These are phyloP conservation scores for Xylaria sp. DNA, from an alignment of 2,329 filamentous ascomycete species.

Conservation along the genomic window DNA sequence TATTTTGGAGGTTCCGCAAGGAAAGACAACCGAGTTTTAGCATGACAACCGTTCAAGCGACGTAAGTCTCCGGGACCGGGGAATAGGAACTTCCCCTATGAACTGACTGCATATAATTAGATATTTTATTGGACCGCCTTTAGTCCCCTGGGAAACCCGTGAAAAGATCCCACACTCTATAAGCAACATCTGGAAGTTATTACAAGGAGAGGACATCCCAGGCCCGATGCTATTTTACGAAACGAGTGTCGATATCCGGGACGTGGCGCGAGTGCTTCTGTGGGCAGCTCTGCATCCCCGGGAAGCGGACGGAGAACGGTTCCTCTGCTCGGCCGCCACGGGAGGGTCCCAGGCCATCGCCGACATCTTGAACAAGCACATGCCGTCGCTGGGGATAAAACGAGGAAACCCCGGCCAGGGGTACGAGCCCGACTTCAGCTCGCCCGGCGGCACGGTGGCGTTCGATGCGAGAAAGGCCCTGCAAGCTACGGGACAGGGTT, in stretches of 20 bases:
- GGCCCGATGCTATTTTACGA: conserved; percentile 28
- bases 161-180: conserved; percentile 29
- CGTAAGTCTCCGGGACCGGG: conserved; percentile 21
- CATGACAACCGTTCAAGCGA: conserved; percentile 32
- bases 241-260: conserved; percentile 31
- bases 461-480: conserved; percentile 37
- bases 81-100: conserved; percentile 1
- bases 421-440: conserved; percentile 27
- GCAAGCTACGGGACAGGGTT: conserved; percentile 35
- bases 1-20: conserved; percentile 32
- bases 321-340: conserved; percentile 29
- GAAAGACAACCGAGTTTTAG: conserved; percentile 28
- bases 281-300: conserved; percentile 30
- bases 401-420: conserved; percentile 28
- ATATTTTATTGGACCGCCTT: conserved; percentile 33
- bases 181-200: conserved; percentile 25
- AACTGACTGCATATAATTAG: conserved; percentile 12
- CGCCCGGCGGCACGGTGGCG: conserved; percentile 10
- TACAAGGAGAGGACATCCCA: conserved; percentile 27
- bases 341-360: conserved; percentile 32
- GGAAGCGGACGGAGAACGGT: conserved; percentile 32
- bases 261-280: conserved; percentile 33
- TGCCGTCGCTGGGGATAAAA: conserved; percentile 20
- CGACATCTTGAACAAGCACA: conserved; percentile 30
- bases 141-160: conserved; percentile 30